Evolutionary conservation across 768 basidiomycete species (phyloP).

Genomic region (Dendrothele bispora): DNA sequence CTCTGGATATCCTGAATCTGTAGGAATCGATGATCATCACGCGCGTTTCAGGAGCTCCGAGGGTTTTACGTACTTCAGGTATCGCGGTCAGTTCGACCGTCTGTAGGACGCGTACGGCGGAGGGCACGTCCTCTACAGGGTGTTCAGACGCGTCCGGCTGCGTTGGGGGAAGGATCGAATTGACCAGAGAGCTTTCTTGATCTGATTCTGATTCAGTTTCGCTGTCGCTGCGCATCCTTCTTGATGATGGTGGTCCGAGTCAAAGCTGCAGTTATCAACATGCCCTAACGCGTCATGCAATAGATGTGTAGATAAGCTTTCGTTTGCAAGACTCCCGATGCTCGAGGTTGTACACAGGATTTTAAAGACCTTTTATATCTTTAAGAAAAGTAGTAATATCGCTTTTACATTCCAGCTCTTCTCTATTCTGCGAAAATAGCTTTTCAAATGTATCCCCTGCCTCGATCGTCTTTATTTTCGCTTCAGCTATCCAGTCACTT

Average conservation of each 20-base stretch:
- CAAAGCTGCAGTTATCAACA: neutral
- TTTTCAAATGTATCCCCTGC: slow-evolving; percentile 58
- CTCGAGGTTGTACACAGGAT: slow-evolving; percentile 1
- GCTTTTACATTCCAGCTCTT: slow-evolving; percentile 52
- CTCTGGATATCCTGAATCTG: slow-evolving; percentile 13
- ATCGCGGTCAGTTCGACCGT: too few relatives aligned
- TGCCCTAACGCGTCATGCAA: neutral
- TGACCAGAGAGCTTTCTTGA: neutral
- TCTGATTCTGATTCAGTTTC: slow-evolving; percentile 59
- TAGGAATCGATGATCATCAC: too few relatives aligned
- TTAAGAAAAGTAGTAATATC: slow-evolving; percentile 58
- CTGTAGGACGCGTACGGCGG: neutral
- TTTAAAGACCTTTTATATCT: slow-evolving; percentile 54
- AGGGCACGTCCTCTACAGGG: neutral
- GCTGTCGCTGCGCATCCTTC: slow-evolving; percentile 31
- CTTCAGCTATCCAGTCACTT: too few relatives aligned
- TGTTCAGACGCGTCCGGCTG: too few relatives aligned
- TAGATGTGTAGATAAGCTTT: neutral
- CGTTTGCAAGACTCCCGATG: neutral
- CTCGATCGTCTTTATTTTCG: slow-evolving; percentile 54
- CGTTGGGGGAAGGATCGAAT: neutral
- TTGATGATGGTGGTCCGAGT: slow-evolving; percentile 11
- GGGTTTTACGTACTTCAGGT: too few relatives aligned
- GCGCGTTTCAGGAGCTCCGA: too few relatives aligned
- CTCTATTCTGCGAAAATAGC: slow-evolving; percentile 59